Evolutionary conservation across 441 rosid genomes (phyloP).

Genomic region (Aquilaria agallochum): DNA sequence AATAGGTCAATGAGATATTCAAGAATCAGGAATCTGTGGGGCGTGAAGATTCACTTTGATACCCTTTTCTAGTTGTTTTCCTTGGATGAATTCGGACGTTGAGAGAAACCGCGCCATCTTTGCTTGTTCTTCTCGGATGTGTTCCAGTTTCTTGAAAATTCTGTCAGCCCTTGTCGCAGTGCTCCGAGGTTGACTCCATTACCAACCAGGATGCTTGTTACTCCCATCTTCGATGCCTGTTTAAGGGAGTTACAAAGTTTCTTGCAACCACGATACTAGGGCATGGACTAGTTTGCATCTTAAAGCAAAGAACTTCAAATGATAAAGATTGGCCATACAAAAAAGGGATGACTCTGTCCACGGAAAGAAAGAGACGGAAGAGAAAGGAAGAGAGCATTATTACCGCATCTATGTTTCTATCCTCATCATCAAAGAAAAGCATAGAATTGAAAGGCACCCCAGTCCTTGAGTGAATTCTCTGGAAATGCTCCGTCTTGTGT

Average conservation of each 20-base stretch:
- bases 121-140: slow-evolving; percentile 59
- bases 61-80: slow-evolving; percentile 31
- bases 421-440: slow-evolving; percentile 91
- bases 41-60: not conserved
- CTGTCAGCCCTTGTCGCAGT: slow-evolving; percentile 58
- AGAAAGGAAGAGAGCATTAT: slow-evolving; percentile 7
- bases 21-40: no score
- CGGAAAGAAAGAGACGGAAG: no score
- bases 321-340: not conserved
- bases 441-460: slow-evolving; percentile 61
- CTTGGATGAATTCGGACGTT: slow-evolving; percentile 43
- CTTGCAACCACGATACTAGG: not conserved
- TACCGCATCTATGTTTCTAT: slow-evolving; percentile 76
- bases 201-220: slow-evolving; percentile 67
- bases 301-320: not conserved
- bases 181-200: slow-evolving; percentile 77
- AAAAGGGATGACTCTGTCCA: no score
- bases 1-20: no score
- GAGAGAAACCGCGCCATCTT: slow-evolving; percentile 56
- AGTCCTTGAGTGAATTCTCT: slow-evolving; percentile 70
- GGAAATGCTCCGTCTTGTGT: slow-evolving; percentile 88
- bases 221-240: slow-evolving; percentile 90
- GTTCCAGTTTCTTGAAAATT: slow-evolving; percentile 47
- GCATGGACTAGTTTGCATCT: not conserved
- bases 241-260: not conserved